Base-by-base conservation (phyloP, 1,284 basidiomycete species). In the Volvariella volvacea region DNA sequence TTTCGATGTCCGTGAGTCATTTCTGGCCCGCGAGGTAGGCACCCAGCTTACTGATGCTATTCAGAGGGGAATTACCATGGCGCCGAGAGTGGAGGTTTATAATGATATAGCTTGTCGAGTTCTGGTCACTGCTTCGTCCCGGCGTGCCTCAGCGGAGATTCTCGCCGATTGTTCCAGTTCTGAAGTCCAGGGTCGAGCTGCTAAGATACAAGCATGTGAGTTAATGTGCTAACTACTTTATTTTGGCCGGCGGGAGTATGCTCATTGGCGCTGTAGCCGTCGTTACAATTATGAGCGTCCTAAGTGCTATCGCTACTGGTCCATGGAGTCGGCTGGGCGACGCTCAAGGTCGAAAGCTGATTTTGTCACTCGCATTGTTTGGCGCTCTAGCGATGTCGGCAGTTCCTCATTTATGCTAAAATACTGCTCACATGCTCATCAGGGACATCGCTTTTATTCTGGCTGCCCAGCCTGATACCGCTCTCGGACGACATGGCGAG, bases 241-340 rank as follows among this genome's bases (percentile, higher is more conserved):
- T 30, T 40, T 39, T 31, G 7, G 25, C 32, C 32, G 25, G 37
- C 4, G 28, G 28, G 21, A 36, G 39, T 22, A 28, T 40, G 48
- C 22, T 22, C 43, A 46, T 50, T 43, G 37, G 48, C 3, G 40
- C 45, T 41, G 37, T 49, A 68, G 73, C 68, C 30, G 66, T 76
- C 22, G 67, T 68, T 16, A 74, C 70, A 0, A 62, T 62, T 2
- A 74, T 74, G 70, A 73, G 69, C 46, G 57, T 69, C 12, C 59
- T 76, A 19, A 74, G 72, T 48, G 70, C 72, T 2, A 58, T 73
- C 34, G 67, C 68, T 3, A 75, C 73, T n/a, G 71, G 72, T 2
- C 72, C 68, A 53, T 73, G 73, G 66, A 73, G 71, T 50, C 63
- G 67, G 31, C 58, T 69, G 37, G 71, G 73, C 19, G 73, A 76